Percentiles rank a stretch among this genome's conserved stretches.
Evolutionary conservation across 805 yeast genomes (phyloP).

Genomic region (Cyberlindnera meyerae): DNA sequence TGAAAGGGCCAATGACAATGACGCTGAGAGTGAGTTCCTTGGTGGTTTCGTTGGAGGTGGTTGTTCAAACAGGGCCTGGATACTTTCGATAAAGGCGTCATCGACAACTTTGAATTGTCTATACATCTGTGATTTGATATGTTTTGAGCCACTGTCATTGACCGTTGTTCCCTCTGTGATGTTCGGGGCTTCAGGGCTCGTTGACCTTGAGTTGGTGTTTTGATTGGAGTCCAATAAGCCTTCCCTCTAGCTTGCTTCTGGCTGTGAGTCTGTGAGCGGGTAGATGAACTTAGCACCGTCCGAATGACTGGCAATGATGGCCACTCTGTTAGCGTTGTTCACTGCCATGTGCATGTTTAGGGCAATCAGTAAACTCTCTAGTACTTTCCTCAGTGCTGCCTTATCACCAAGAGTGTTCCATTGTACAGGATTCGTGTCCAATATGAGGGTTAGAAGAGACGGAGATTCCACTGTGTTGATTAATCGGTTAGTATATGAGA

Average conservation of each 20-base stretch:
- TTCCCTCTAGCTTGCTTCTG: background rate
- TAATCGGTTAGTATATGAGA: conserved; percentile 8
- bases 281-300: conserved; percentile 64
- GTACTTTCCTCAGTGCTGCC: conserved; percentile 31
- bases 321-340: conserved; percentile 78
- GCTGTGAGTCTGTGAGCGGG: conserved; percentile 37
- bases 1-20: conserved; percentile 75
- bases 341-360: conserved; percentile 85
- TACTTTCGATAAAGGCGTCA: conserved; percentile 58
- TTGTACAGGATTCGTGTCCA: conserved; percentile 67
- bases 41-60: conserved; percentile 29
- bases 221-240: background rate
- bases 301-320: conserved; percentile 73
- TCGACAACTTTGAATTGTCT: conserved; percentile 79
- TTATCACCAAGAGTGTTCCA: conserved; percentile 34
- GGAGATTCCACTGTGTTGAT: conserved; percentile 55
- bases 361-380: conserved; percentile 66
- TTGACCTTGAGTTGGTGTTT: conserved; percentile 9
- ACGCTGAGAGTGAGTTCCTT: conserved; percentile 61
- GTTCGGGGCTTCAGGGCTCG: conserved; percentile 9
- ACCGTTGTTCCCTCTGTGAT: background rate
- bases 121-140: conserved; percentile 64
- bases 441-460: conserved; percentile 67
- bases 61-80: conserved; percentile 37
- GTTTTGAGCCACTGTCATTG: conserved; percentile 13